These are phyloP conservation scores for Sorghum bicolor DNA, from an alignment of 176 grass and related monocot species.

Conservation along the genomic window DNA sequence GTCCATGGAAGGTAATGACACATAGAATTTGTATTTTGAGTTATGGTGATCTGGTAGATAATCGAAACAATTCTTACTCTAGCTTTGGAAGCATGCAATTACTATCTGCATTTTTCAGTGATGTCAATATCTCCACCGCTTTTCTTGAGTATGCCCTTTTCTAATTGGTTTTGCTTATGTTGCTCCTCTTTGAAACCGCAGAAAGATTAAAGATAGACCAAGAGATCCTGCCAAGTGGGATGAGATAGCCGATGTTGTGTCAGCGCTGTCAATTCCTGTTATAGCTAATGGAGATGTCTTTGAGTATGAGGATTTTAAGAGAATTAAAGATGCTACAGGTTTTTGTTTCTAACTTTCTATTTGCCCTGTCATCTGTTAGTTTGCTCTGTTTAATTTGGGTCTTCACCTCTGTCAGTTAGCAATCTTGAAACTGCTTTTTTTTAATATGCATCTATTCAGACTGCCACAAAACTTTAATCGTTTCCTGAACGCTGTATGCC, in stretches of 20 bases:
- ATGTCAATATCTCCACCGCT: not conserved
- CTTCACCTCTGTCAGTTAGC: slow-evolving; percentile 7
- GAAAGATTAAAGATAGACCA: slow-evolving; percentile 89
- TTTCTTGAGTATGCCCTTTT: not conserved
- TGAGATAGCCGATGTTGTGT: slow-evolving; percentile 89
- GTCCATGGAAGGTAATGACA: slow-evolving; percentile 80
- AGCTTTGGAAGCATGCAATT: not conserved
- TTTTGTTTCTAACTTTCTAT: slow-evolving; percentile 10
- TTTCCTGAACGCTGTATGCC: not conserved
- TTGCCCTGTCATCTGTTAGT: not conserved
- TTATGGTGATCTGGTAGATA: not conserved
- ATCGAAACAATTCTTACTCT: not conserved
- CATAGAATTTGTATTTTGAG: slow-evolving; percentile 2
- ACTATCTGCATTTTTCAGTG: slow-evolving; percentile 17
- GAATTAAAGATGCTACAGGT: slow-evolving; percentile 82
- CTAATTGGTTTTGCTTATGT: not conserved
- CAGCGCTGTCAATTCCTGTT: slow-evolving; percentile 87
- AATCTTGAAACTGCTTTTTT: not conserved
- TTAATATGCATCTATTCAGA: not conserved
- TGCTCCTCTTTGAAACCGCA: slow-evolving; percentile 35
- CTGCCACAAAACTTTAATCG: not conserved
- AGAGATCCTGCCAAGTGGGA: slow-evolving; percentile 96
- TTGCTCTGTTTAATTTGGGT: not conserved
- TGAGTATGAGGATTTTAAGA: slow-evolving; percentile 91
- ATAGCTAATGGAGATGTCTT: slow-evolving; percentile 98